Conservation (phyloP, 31 red algal genomes). For the Odonthalia washingtoniensis region DNA sequence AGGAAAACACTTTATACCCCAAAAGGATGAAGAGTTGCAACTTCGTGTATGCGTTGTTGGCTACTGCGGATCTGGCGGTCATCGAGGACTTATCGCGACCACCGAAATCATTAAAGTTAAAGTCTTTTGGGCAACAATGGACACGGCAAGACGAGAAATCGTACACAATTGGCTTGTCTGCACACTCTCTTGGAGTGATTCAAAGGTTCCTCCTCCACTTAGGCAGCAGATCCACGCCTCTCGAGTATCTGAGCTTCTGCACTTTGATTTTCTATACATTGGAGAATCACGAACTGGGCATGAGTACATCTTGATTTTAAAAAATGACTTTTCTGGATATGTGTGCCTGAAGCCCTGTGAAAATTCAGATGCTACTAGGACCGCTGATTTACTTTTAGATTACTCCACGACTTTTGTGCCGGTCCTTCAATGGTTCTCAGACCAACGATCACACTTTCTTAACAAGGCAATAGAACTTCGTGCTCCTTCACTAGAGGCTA, state of each 20-base stretch:
- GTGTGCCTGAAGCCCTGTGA: background rate
- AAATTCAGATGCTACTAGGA: slow-evolving; percentile 15
- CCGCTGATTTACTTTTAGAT: slow-evolving; percentile 29
- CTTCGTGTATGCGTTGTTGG: too few species aligned
- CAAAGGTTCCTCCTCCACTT: too few species aligned
- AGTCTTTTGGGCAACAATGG: too few species aligned
- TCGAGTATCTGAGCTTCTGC: too few species aligned
- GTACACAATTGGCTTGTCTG: too few species aligned
- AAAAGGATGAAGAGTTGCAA: background rate
- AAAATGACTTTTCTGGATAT: slow-evolving; percentile 63
- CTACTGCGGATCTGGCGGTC: too few species aligned
- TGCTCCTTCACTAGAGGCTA: slow-evolving; percentile 5
- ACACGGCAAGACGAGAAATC: too few species aligned
- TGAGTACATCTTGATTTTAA: slow-evolving; percentile 48
- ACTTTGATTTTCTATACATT: too few species aligned
- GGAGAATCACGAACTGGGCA: slow-evolving; percentile 15
- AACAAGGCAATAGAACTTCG: slow-evolving; percentile 46
- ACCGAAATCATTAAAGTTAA: too few species aligned
- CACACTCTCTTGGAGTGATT: too few species aligned
- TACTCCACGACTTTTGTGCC: slow-evolving; percentile 43
- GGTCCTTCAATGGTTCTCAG: slow-evolving; percentile 39
- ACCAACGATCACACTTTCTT: slow-evolving; percentile 49
- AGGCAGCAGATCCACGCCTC: too few species aligned
- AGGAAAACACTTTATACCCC: background rate
- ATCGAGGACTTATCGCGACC: too few species aligned